Base-by-base conservation (phyloP, 2,329 filamentous ascomycete species). In the Huntiella omanensis region DNA sequence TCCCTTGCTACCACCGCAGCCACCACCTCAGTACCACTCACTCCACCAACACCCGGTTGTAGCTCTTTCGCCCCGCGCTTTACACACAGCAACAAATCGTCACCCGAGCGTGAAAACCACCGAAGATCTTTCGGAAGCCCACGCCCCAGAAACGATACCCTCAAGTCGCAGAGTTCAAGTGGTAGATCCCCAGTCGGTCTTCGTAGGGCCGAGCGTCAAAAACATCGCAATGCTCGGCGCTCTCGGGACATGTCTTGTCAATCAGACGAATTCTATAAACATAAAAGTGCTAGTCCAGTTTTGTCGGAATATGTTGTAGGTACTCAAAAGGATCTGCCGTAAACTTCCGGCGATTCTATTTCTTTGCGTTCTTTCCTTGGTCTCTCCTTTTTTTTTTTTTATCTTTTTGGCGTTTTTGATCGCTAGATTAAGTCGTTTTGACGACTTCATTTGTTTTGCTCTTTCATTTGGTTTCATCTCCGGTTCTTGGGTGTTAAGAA, bases 291-390 rank as follows among this genome's bases (percentile, higher is more conserved):
- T 10, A 40, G 34, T 36, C 34, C 38, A 6, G 19, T 13, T 3
- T 13, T 7, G 6, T 16, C 13, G 50, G 71, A 71, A 0, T 75
- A 74, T 42, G 64, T 75, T 13, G 61, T 74, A 2, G 69, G 75
- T 3, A 59, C 70, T 28, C 63, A 64, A 55, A 64, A 59, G 51
- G 70, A 75, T 50, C 53, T 75, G 52, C 64, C 73, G 42, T 38
- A 11, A 15, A 37, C 15, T 38, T 53, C 52, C 15, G 54, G 36
- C 46, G 53, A 33, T 19, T 49, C 44, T 13, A 40, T 32, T 13
- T 28, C 44, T 28, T 44, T 52, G 43, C 8, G 12, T 2, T 50
- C 19, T 33, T 43, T 42, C 22, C 35, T 22, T 28, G 5, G 22
- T 48, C 7, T 28, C n/a, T 32, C 43, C 33, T 49, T 52, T 49